phyloP scores from a whole-genome alignment of 2,329 filamentous ascomycete genomes.

The Fusarium nematophilum region DNA sequence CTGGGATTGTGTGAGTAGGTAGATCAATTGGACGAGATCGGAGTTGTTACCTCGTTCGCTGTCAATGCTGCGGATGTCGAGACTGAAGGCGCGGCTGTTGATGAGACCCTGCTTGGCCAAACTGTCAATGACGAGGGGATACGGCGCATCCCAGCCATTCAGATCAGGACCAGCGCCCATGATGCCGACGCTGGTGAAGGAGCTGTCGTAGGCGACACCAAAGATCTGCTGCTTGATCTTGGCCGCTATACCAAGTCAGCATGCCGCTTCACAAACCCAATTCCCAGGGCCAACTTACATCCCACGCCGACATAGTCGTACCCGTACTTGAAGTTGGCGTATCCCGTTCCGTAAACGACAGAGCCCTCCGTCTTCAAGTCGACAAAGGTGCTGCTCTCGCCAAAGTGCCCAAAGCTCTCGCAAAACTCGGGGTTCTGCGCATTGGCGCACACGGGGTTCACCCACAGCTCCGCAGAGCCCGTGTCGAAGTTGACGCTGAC shows the following conservation, averaged over 20 bases:
- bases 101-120: constrained; percentile 49
- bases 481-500: constrained; percentile 56
- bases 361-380: constrained; percentile 41
- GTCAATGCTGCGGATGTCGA: constrained; percentile 48
- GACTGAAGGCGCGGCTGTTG: constrained; percentile 52
- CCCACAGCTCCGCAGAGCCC: constrained; percentile 56
- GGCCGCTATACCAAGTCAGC: constrained; percentile 39
- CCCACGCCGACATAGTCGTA: constrained; percentile 50
- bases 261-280: not conserved
- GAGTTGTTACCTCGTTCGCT: constrained; percentile 44
- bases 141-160: constrained; percentile 48
- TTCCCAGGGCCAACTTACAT: constrained; percentile 40
- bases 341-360: constrained; percentile 49
- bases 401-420: constrained; percentile 45
- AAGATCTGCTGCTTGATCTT: constrained; percentile 50
- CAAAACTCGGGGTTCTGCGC: constrained; percentile 45
- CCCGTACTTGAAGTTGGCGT: constrained; percentile 48
- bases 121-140: constrained; percentile 51
- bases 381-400: constrained; percentile 44
- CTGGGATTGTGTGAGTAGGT: not conserved
- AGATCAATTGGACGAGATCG: not conserved
- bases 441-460: constrained; percentile 54
- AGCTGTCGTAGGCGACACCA: constrained; percentile 50
- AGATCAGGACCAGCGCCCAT: constrained; percentile 50
- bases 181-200: constrained; percentile 46